A percentile compares a stretch with the other conserved stretches of the same genome.
Evolutionary conservation across 352 stramenopile genomes (phyloP).

Genomic region (Pythium apleroticum): DNA sequence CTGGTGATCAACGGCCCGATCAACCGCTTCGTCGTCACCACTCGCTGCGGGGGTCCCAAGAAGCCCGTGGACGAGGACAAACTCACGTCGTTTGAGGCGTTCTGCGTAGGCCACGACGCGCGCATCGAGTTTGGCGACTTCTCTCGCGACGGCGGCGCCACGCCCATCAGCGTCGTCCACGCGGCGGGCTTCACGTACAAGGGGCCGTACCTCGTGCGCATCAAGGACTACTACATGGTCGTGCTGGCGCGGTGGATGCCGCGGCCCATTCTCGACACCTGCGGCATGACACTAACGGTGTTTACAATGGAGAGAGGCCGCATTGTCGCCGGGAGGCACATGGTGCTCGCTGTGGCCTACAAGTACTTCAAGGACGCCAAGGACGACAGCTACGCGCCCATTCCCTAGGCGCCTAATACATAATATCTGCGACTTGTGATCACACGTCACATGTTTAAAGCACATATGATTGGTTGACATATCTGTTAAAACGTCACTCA

Average conservation of each 20-base stretch:
- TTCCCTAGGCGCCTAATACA: background rate
- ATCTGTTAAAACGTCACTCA: background rate
- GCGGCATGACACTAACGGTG: constrained; percentile 15
- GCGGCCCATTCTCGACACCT: constrained; percentile 7
- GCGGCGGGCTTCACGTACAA: constrained; percentile 18
- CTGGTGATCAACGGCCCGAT: constrained; percentile 6
- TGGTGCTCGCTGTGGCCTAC: constrained; percentile 17
- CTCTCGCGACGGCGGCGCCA: constrained; percentile 2
- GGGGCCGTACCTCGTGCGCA: constrained; percentile 19
- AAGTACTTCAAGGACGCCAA: constrained; percentile 15
- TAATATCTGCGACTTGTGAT: background rate
- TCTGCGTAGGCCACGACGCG: constrained; percentile 12
- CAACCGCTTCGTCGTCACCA: constrained; percentile 9
- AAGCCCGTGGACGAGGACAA: background rate
- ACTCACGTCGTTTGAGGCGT: constrained; percentile 21
- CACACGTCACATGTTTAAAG: background rate
- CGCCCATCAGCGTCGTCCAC: constrained; percentile 19
- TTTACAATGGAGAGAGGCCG: constrained; percentile 8
- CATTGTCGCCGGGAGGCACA: constrained; percentile 16
- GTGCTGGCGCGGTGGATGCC: constrained; percentile 12
- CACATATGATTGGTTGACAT: background rate
- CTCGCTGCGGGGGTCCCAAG: background rate
- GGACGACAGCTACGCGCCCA: constrained; percentile 10
- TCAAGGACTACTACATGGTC: constrained; percentile 25
- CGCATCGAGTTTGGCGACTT: constrained; percentile 21